Evolutionary conservation across 768 basidiomycete species (phyloP).

Genomic region (Lactarius quietus): DNA sequence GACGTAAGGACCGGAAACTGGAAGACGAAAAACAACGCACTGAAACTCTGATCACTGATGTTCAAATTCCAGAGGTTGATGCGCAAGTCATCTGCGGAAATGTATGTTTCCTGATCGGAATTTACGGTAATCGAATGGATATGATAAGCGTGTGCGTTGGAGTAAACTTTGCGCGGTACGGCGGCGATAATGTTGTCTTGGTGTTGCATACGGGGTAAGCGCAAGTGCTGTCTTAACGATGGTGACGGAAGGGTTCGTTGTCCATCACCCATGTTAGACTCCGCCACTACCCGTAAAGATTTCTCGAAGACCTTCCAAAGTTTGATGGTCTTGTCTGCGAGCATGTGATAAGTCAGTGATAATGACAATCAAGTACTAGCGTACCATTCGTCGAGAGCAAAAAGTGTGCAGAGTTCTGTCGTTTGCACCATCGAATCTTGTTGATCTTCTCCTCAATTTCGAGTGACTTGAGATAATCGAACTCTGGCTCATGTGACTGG

Average conservation of each 20-base stretch:
- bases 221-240: slow-evolving; percentile 54
- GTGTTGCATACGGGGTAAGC: slow-evolving; percentile 85
- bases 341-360: slow-evolving; percentile 13
- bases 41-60: slow-evolving; percentile 98
- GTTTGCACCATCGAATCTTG: slow-evolving; percentile 99
- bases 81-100: slow-evolving; percentile 96
- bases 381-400: slow-evolving; percentile 94
- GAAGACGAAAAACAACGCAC: slow-evolving; percentile 48
- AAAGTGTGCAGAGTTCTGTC: slow-evolving; percentile 97
- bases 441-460: slow-evolving; percentile 99
- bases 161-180: slow-evolving; percentile 97
- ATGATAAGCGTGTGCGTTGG: slow-evolving; percentile 99
- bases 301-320: slow-evolving; percentile 99
- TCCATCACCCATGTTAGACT: slow-evolving; percentile 90
- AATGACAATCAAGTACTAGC: slow-evolving; percentile 27
- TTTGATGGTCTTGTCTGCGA: slow-evolving; percentile 97
- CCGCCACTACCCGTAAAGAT: slow-evolving; percentile 89
- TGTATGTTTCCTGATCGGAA: slow-evolving; percentile 99
- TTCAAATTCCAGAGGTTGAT: slow-evolving; percentile 99
- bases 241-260: slow-evolving; percentile 67
- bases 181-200: slow-evolving; percentile 99
- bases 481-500: slow-evolving; percentile 99
- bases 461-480: slow-evolving; percentile 98
- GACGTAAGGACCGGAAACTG: not conserved
- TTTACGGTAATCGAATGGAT: slow-evolving; percentile 99